These are phyloP conservation scores for Candida sanyiensis DNA, from an alignment of 805 yeast species.

Conservation along the genomic window DNA sequence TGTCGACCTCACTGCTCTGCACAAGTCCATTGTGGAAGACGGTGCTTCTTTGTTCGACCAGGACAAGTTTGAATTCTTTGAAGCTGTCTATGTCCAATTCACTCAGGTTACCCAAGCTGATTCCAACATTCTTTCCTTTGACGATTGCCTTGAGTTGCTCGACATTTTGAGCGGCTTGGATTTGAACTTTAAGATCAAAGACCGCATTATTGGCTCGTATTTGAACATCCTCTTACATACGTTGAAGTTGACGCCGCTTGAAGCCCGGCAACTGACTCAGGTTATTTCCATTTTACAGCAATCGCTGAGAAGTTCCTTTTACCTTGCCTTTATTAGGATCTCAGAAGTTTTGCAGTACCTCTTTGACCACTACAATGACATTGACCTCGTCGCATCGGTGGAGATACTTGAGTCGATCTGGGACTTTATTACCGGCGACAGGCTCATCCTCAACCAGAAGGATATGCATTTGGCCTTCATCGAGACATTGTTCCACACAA, in stretches of 20 bases:
- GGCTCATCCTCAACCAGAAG: conserved; percentile 62
- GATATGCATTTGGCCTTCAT: conserved; percentile 55
- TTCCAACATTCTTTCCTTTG: conserved; percentile 9
- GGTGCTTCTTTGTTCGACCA: conserved; percentile 15
- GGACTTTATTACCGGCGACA: conserved; percentile 49
- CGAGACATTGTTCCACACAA: conserved; percentile 39
- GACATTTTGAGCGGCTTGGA: background rate
- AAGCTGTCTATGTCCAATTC: conserved; percentile 18
- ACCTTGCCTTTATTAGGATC: conserved; percentile 10
- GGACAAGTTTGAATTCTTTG: conserved; percentile 28
- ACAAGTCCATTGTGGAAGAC: conserved; percentile 12
- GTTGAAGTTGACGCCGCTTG: conserved; percentile 20
- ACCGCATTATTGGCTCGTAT: conserved; percentile 24
- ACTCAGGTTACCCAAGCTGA: conserved; percentile 11
- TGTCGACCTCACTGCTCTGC: conserved; percentile 17
- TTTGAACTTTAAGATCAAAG: conserved; percentile 27
- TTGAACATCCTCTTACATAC: conserved; percentile 22
- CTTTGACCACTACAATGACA: conserved; percentile 13
- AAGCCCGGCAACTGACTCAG: conserved; percentile 13
- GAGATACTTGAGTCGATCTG: conserved; percentile 44
- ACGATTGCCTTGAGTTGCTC: conserved; percentile 13
- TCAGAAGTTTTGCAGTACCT: conserved; percentile 17
- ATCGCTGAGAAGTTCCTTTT: conserved; percentile 15
- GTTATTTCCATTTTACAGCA: conserved; percentile 17
- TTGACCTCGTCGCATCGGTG: conserved; percentile 26